Evolutionary conservation across 2,329 filamentous ascomycete species (phyloP), one percentile per base, ranked within the genome.

Genomic region (Claviceps sp.): DNA sequence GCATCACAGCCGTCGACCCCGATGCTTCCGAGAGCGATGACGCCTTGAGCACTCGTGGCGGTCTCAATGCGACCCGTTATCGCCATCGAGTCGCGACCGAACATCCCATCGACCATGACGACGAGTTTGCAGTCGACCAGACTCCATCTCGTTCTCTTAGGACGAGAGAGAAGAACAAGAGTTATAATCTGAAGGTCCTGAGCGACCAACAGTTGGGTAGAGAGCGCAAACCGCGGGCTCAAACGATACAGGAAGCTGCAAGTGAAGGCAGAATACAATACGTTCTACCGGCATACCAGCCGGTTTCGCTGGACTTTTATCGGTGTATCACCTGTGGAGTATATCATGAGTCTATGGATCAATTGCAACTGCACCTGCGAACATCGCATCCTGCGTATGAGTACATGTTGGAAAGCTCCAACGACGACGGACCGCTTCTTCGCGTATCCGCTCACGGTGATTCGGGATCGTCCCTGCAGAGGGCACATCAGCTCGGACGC

Each of bases 171-270:
- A 67, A 67, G 43, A 72, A 71, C 52, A 74, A 75, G 54, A 70
- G 72, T 22, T 83, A 83, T 60, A 83, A 83, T 56, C 63, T 82
- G 40, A 82, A 80, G 60, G 67, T 74, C 13, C 65, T 82, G 16
- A 81, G 74, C 61, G 76, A 78, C 57, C 75, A 77, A 57, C 76
- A 77, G 5, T 71, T 77, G 49, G 77, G 78, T 4, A 76, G 70
- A 57, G 72, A 74, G 44, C 70, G 69, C 55, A 75, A 72, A 55
- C 69, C 69, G 59, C 59, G 59, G 52, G 54, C 59, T 53, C 57
- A 62, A 54, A 56, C 54, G 54, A 52, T 60, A 52, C 56, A 62
- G 48, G 47, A 52, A 54, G 59, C 55, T 24, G 53, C 55, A 40
- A 66, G 63, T 52, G 70, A 71, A 57, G 72, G 68, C 58, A 68